Percentiles rank a stretch among this genome's conserved stretches.
Conservation (phyloP, 352 stramenopile species). For the Globisporangium sylvaticum region DNA sequence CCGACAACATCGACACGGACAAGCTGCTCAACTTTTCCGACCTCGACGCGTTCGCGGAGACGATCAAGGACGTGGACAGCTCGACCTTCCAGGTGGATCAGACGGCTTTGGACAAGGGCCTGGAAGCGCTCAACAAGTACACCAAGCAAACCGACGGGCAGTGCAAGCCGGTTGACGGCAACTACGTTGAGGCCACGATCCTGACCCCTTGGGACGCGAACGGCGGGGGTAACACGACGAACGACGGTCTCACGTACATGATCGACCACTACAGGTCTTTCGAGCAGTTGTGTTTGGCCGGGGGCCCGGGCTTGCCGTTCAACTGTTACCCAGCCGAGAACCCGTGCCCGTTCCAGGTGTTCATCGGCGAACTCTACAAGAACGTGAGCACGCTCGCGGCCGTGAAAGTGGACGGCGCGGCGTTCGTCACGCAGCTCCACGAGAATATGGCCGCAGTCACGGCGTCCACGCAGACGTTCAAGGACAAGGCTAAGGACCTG, state of each 20-base stretch:
- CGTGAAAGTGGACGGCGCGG: slow-evolving; percentile 20
- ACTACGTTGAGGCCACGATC: slow-evolving; percentile 30
- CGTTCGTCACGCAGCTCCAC: slow-evolving; percentile 30
- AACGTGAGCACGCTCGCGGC: slow-evolving; percentile 10
- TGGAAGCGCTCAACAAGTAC: slow-evolving; percentile 26
- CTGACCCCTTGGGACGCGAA: slow-evolving; percentile 36
- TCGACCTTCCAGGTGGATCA: slow-evolving; percentile 23
- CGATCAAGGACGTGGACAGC: slow-evolving; percentile 18
- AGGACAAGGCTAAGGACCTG: slow-evolving; percentile 36
- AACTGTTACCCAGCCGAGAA: not conserved
- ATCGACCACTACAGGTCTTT: slow-evolving; percentile 10
- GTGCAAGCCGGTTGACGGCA: slow-evolving; percentile 13
- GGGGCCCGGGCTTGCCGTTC: not conserved
- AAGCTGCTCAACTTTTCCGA: slow-evolving; percentile 45
- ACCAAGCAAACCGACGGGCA: slow-evolving; percentile 15
- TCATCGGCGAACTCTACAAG: slow-evolving; percentile 18
- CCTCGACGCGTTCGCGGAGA: slow-evolving; percentile 30
- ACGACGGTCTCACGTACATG: slow-evolving; percentile 18
- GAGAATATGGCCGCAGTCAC: slow-evolving; percentile 29
- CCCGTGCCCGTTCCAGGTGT: slow-evolving; percentile 15
- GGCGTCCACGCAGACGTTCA: slow-evolving; percentile 23
- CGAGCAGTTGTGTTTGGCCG: not conserved
- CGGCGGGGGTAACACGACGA: not conserved
- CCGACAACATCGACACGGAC: slow-evolving; percentile 21
- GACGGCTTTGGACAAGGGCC: not conserved